Conservation (phyloP, 164 flowering plant species). For the Umbilicus rupestris region DNA sequence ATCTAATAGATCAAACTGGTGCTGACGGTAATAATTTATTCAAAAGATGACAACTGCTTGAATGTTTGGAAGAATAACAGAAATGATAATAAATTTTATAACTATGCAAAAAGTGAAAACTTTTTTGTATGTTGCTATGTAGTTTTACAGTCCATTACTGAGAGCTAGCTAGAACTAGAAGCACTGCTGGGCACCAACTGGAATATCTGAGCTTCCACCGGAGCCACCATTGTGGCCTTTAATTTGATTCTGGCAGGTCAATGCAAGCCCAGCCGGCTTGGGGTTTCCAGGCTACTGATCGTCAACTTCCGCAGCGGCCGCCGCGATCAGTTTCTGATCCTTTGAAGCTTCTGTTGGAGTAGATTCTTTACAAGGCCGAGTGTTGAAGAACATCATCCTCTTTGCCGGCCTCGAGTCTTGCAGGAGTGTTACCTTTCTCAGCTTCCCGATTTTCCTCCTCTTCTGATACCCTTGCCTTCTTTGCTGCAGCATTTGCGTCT, state of each 20-base stretch:
- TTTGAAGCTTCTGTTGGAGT: background rate
- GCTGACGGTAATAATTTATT: too few species aligned
- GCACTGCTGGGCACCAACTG: slow-evolving; percentile 1
- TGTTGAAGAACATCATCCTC: too few species aligned
- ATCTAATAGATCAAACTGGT: too few species aligned
- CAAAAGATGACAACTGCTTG: too few species aligned
- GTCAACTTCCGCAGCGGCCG: background rate
- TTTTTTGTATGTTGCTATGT: too few species aligned
- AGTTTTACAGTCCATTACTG: too few species aligned
- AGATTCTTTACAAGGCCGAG: background rate
- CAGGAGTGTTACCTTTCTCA: background rate
- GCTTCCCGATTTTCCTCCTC: background rate
- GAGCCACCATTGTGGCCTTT: slow-evolving; percentile 2
- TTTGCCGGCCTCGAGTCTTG: background rate
- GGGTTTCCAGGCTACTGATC: background rate
- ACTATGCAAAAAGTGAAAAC: too few species aligned
- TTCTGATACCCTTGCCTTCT: background rate
- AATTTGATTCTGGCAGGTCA: slow-evolving; percentile 3
- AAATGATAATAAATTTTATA: too few species aligned
- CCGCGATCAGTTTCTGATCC: background rate
- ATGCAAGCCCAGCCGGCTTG: background rate
- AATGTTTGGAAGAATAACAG: too few species aligned
- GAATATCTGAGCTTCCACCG: slow-evolving; percentile 1
- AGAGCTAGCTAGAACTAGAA: background rate
- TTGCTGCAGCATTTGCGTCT: background rate